Conservation (phyloP, 306 rosid species). For the Corylus avellana region DNA sequence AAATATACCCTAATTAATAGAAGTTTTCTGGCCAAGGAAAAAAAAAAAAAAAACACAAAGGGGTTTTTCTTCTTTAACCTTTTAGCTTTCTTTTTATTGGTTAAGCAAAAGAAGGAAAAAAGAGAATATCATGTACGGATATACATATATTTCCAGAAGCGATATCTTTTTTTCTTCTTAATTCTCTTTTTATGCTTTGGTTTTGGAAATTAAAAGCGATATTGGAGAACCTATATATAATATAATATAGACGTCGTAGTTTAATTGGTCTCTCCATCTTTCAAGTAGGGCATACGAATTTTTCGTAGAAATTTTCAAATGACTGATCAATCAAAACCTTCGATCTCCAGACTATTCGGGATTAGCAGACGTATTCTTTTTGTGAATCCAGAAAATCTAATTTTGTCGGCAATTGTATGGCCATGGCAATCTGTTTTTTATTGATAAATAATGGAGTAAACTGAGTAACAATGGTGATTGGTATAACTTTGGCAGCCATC, state of each 20-base stretch:
- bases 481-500: not conserved
- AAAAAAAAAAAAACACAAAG: not conserved
- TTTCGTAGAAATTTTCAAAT: constrained; percentile 3
- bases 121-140: not conserved
- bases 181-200: not conserved
- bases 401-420: not conserved
- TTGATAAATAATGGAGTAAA: not conserved
- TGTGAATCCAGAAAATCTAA: not conserved
- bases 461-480: not conserved
- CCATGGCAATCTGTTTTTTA: not conserved
- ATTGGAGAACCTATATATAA: not conserved
- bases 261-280: not conserved
- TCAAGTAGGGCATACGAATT: not conserved
- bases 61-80: not conserved
- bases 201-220: not conserved
- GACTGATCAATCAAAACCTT: constrained; percentile 5
- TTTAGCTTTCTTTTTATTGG: not conserved
- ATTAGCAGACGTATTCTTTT: not conserved
- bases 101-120: not conserved
- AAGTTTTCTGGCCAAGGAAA: not conserved
- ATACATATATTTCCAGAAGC: constrained; percentile 22
- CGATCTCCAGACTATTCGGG: constrained; percentile 11
- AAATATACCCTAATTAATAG: not conserved
- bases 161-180: constrained; percentile 10
- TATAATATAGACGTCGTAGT: not conserved